Base-by-base conservation (phyloP, 2,329 filamentous ascomycete species). In the Venturia aucupariae region DNA sequence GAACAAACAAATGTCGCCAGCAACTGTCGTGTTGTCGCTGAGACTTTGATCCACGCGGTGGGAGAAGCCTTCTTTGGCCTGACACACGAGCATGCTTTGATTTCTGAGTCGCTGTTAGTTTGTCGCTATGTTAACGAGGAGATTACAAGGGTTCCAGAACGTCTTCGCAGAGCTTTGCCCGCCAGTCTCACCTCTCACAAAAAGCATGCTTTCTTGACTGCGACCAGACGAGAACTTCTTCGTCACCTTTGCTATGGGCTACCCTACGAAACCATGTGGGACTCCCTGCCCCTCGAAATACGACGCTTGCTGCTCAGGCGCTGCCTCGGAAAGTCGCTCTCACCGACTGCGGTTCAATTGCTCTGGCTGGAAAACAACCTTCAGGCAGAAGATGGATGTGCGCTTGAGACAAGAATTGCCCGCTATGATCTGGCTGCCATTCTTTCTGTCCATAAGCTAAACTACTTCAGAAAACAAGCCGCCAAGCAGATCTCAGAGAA, bases 251-350 rank as follows among this genome's bases (percentile, higher is more conserved):
- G 79, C 60, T 70, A 84, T 30, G 80, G 80, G 0, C 76, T 81
- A 38, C 75, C 82, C 48, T 75, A 75, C 60, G 80, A 84, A 63
- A 75, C 75, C 11, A 74, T 81, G 38, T 84, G 82, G 82, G 81
- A 84, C 44, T 72, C 69, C 30, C 70, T 84, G 13, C 79, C 81
- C 3, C 69, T 75, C 19, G 73, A 77, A 8, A 76, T 83, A 64
- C 75, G 82, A 55, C 71, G 72, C n/a, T 69, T 79, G 7, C 72
- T 83, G 24, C 70, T 83, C 2, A 71, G 74, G 60, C 75, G 80
- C 64, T 81, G 78, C 65, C 69, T 78, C 24, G 80, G 80, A 7
- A 72, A 76, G 35, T 71, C 74, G 10, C 75, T 73, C 57, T 69
- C 71, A 27, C 70, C 81, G n/a, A 75, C 76, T 0, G 75, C 76